Evolutionary conservation across 108 stramenopile species (phyloP), one percentile per base, ranked within the genome.

Genomic region (Cyclostephanos invisitatus): DNA sequence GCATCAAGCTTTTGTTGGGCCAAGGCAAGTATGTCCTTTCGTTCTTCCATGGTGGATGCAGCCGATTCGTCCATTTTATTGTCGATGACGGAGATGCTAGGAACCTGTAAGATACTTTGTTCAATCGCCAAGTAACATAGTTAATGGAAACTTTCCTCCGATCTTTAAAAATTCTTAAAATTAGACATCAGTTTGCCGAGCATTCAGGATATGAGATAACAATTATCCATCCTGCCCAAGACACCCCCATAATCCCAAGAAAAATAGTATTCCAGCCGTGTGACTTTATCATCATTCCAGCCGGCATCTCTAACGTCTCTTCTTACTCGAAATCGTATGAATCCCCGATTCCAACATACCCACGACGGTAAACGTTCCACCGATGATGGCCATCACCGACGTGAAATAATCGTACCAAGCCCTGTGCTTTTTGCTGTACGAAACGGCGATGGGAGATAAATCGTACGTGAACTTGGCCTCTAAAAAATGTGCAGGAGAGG

Each of bases 331-430:
- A 38, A 81, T 67, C 15, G 80, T 48, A 42, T 81, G 72, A 28
- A 94, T 80, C 10, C 82, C 73, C 9, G 83, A 72, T 77, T 96
- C 96, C 17, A 98, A 29, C 77, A 98, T 84, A 25, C 98, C 98
- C 5, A 98, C 82, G 8, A 97, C 95, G 11, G 97, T 98, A 68
- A 98, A 98, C 11, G 94, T 96, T 1, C 98, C 98, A 18, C 98
- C 98, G 44, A 99, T 85, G 46, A 98, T 96, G 25, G 98, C 98
- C 87, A 96, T 90, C 40, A 98, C 37, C 27, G 92, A 95, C 8
- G 97, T 99, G 37, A 97, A 67, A 73, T 97, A 99, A 49, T 98
- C 97, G 70, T 98, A 99, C 98, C 96, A 96, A 51, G 59, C 78
- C 48, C 89, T 68, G 11, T 60, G 58, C 29, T 64, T 68, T 29